phyloP scores from a whole-genome alignment of 257 asterid species.

The Gentiana dahurica region DNA sequence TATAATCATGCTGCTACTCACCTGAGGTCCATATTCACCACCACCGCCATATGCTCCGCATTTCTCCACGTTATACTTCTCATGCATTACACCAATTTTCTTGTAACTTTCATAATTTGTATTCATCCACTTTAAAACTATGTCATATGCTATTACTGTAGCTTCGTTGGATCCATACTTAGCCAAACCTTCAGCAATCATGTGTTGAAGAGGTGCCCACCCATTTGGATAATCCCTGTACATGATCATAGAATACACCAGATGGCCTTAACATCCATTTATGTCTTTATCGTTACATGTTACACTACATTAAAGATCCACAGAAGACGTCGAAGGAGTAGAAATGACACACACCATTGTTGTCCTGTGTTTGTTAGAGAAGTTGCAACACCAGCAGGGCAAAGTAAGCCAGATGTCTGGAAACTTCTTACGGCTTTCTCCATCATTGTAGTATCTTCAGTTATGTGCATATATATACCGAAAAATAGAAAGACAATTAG shows the following conservation, averaged over 20 bases:
- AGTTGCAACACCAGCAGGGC: constrained; percentile 71
- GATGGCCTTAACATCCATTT: not conserved
- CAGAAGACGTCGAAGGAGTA: not conserved
- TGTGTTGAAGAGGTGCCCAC: constrained; percentile 95
- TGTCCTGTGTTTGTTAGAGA: constrained; percentile 72
- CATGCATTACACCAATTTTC: constrained; percentile 76
- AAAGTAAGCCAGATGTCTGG: constrained; percentile 49
- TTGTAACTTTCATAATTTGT: constrained; percentile 59
- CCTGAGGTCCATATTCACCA: constrained; percentile 88
- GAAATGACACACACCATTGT: constrained; percentile 57
- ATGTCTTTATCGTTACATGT: not conserved
- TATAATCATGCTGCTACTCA: constrained; percentile 17
- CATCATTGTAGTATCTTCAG: constrained; percentile 37
- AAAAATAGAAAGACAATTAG: no score
- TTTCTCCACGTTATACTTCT: constrained; percentile 61
- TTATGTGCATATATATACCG: not conserved
- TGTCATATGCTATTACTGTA: constrained; percentile 38
- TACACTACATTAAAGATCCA: not conserved
- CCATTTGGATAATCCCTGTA: constrained; percentile 95
- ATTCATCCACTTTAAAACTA: constrained; percentile 66
- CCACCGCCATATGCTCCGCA: constrained; percentile 88
- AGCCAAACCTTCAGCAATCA: constrained; percentile 74
- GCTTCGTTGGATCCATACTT: constrained; percentile 44
- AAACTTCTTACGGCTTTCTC: constrained; percentile 49
- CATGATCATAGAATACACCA: not conserved